Percentiles rank a stretch among this genome's conserved stretches.
These are phyloP conservation scores for Cutaneotrichosporon cutaneum DNA, from an alignment of 1,284 basidiomycete genomes.

Conservation along the genomic window DNA sequence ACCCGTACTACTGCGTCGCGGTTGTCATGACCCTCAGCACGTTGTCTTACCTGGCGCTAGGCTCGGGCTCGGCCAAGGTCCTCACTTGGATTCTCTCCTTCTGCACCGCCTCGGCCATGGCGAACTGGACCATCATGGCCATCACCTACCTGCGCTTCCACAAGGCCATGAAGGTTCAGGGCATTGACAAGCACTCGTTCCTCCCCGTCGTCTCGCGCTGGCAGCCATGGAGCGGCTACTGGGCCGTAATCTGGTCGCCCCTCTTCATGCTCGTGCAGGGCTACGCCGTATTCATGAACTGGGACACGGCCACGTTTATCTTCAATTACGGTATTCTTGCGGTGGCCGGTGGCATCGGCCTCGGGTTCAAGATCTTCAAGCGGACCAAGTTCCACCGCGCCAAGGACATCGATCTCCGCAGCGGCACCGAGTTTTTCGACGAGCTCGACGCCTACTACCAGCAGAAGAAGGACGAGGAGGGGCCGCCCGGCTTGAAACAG, in stretches of 20 bases:
- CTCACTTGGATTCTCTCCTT: slow-evolving; percentile 74
- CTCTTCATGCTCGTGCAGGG: background rate
- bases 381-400: background rate
- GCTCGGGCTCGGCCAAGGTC: slow-evolving; percentile 61
- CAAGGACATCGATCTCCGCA: background rate
- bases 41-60: slow-evolving; percentile 59
- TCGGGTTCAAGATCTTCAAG: background rate
- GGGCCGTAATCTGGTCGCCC: background rate
- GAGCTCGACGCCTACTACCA: background rate
- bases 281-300: background rate
- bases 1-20: slow-evolving; percentile 63
- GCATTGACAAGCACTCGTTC: slow-evolving; percentile 34
- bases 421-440: background rate
- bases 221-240: background rate
- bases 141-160: slow-evolving; percentile 75
- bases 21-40: slow-evolving; percentile 64
- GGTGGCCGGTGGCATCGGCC: background rate
- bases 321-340: background rate
- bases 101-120: slow-evolving; percentile 51
- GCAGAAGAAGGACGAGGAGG: background rate
- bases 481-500: background rate
- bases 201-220: background rate
- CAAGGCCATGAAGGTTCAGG: slow-evolving; percentile 68
- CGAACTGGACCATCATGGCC: slow-evolving; percentile 77
- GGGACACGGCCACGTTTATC: background rate